These are phyloP conservation scores for Septoria petroselini DNA, from an alignment of 2,329 filamentous ascomycete genomes.

Conservation along the genomic window DNA sequence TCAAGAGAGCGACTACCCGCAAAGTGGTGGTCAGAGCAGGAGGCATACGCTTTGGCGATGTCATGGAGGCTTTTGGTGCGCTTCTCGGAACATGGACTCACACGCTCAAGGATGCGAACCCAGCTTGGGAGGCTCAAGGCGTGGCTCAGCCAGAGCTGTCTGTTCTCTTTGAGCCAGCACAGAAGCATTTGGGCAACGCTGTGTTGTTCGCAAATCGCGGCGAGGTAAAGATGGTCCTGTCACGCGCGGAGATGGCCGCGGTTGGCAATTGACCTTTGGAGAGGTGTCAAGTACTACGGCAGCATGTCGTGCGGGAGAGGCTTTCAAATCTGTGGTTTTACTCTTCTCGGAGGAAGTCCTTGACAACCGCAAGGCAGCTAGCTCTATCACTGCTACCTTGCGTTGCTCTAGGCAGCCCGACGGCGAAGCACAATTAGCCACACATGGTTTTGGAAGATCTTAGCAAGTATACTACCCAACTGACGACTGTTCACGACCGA, in stretches of 20 bases:
- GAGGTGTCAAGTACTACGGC: no score
- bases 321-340: no score
- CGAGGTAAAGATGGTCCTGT: background rate
- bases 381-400: no score
- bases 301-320: no score
- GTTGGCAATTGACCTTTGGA: background rate
- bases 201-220: background rate
- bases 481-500: no score
- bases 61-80: background rate
- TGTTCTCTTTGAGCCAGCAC: background rate
- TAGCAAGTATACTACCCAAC: no score
- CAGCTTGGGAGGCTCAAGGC: background rate
- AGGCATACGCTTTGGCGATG: conserved; percentile 2
- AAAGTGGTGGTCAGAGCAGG: conserved; percentile 3
- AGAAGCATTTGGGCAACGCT: background rate
- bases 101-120: background rate
- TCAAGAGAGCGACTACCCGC: background rate
- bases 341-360: no score
- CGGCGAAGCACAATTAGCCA: no score
- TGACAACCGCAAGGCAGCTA: no score
- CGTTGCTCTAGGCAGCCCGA: no score
- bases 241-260: background rate
- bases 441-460: no score
- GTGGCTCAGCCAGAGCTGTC: no score
- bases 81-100: conserved; percentile 1